Base-by-base conservation (phyloP, 2,329 filamentous ascomycete species). In the Seiridium unicorne region DNA sequence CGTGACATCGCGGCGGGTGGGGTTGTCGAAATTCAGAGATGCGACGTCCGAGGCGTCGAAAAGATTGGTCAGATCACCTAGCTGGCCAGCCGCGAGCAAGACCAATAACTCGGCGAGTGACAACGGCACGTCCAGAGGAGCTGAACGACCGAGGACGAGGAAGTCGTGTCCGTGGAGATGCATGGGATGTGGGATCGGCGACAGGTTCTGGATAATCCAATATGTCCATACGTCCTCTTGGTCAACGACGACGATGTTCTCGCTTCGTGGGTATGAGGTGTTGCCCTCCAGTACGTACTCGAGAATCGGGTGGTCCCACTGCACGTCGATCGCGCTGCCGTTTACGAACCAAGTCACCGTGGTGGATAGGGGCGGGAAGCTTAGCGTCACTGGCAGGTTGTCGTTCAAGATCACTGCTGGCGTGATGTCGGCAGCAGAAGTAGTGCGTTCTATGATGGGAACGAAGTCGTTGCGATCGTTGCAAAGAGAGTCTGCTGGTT, bases 1-100 rank as follows among this genome's bases (percentile, higher is more conserved):
- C 3, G 77, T 75, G 0, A 77, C 79, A 62, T 84, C 81, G 13
- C 81, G 72, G 1, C 80, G 70, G 0, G 79, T 73, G 1, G 80
- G 79, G 49, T 81, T 83, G 13, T 67, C 61, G 1, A 68, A 74
- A 60, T 71, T 76, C 4, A 76, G 67, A 5, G 48, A 62, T 3
- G 64, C 68, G 18, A 68, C 72, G 57, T 74, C 70, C 5, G 69
- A 53, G 4, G 9, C 32, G 49, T 53, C 49, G 18, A 53, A 53
- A 2, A 53, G 49, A 35, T 40, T 18, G 11, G 49, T 53, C 32
- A 53, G 49, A 31, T n/a, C 32, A n/a, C 49, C 49, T 5, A 53
- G 49, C 49, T 53, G 49, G 31, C 49, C 49, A 4, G 49, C 49
- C 5, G 49, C 49, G 9, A 36, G 32, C 2, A 53, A 34, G 11